phyloP scores from a whole-genome alignment of 2,329 filamentous ascomycete genomes.

The Pseudogymnoascus destructans region DNA sequence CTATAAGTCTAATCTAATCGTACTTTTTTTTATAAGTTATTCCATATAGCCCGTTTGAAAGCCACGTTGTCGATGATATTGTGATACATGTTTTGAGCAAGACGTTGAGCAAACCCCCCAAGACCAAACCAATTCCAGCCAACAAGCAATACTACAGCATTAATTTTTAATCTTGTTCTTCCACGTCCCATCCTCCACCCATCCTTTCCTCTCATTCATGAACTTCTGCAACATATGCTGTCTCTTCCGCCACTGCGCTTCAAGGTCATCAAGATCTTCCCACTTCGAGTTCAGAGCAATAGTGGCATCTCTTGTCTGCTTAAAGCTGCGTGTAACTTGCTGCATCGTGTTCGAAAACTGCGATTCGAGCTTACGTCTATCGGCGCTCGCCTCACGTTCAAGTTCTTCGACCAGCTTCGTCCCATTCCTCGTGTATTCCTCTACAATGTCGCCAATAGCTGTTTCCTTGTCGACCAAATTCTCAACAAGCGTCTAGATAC shows the following conservation, averaged over 20 bases:
- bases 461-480: constrained; percentile 22
- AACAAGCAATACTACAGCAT: neutral
- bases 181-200: neutral
- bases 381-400: constrained; percentile 12
- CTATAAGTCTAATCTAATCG: neutral
- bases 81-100: neutral
- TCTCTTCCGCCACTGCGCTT: constrained; percentile 19
- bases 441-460: constrained; percentile 19
- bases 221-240: constrained; percentile 18
- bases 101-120: neutral
- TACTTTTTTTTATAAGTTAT: neutral
- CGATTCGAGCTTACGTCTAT: constrained; percentile 12
- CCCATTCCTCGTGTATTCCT: constrained; percentile 23
- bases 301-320: constrained; percentile 17
- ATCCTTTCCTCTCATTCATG: neutral
- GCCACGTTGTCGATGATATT: neutral
- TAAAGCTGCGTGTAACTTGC: constrained; percentile 10
- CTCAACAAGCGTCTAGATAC: constrained; percentile 22
- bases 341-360: constrained; percentile 10
- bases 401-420: constrained; percentile 18
- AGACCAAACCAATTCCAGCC: neutral
- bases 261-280: constrained; percentile 13
- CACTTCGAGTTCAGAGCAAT: constrained; percentile 14
- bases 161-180: neutral
- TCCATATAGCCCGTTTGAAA: neutral